Percentiles rank a stretch among this genome's conserved stretches.
These are phyloP conservation scores for Paecilomyces niveus DNA, from an alignment of 2,329 filamentous ascomycete species.

Conservation along the genomic window DNA sequence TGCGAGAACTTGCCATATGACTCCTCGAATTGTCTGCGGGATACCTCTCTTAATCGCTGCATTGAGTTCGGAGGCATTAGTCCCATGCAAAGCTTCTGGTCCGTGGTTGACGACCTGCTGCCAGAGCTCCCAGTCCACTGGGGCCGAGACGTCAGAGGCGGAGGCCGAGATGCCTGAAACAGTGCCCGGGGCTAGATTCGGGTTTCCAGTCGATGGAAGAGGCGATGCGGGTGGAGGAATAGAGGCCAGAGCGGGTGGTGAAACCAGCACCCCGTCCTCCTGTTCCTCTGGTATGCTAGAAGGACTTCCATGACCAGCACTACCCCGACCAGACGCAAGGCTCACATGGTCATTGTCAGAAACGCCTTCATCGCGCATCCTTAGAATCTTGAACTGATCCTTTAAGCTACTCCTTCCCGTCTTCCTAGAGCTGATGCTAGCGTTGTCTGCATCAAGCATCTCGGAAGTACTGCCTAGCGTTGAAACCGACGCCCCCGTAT, in stretches of 20 bases:
- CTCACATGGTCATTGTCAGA: constrained; percentile 51
- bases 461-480: constrained; percentile 77
- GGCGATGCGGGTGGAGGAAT: constrained; percentile 16
- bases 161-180: constrained; percentile 72
- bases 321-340: constrained; percentile 36
- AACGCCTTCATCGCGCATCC: constrained; percentile 66
- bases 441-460: constrained; percentile 53
- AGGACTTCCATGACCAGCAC: constrained; percentile 40
- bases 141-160: constrained; percentile 54
- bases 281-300: constrained; percentile 41
- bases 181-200: constrained; percentile 72
- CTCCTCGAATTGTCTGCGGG: constrained; percentile 89
- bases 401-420: constrained; percentile 59
- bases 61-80: constrained; percentile 83
- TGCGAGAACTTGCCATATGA: constrained; percentile 95
- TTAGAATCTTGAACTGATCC: constrained; percentile 70
- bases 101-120: constrained; percentile 93
- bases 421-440: constrained; percentile 39
- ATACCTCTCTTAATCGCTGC: constrained; percentile 88
- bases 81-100: constrained; percentile 76
- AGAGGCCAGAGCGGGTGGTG: constrained; percentile 15
- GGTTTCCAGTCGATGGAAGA: constrained; percentile 56
- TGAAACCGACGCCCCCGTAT: constrained; percentile 72
- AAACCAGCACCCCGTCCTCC: constrained; percentile 29
- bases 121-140: constrained; percentile 99